Evolutionary conservation across 805 yeast genomes (phyloP), one percentile per base, ranked within the genome.

Genomic region (Wickerhamomyces pijperi): DNA sequence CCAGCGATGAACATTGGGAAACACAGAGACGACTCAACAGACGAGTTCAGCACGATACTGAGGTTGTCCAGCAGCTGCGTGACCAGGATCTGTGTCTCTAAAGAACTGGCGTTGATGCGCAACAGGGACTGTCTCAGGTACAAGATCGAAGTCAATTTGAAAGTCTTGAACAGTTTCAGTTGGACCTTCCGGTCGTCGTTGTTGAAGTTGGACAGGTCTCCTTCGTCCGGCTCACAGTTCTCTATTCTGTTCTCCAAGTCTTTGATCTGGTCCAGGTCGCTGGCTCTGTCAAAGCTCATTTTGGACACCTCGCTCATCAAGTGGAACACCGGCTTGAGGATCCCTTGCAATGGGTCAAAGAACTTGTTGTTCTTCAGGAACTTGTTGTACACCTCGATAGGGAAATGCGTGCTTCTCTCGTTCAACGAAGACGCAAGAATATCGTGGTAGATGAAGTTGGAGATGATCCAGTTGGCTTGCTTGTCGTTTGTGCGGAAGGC

Each of bases 1-100:
- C 90, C 94, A 2, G 86, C 81, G 17, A 84, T 74, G 53, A 84
- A 84, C 45, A 82, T 56, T 0, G 94, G 94, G 56, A 84, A 83
- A 32, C 82, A 78, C 14, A 82, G 56, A 2, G 81, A 74, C 3
- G 84, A 78, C 50, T 82, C 87, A 34, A 82, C 78, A 1, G 74
- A 69, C 0, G 90, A 66, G 2, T 74, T 84, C 29, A 83, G 51
- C 4, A 82, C 67, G 3, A 73, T 65, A 46, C 79, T 84, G 19
- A 83, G 56, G 41, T 80, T 68, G 39, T 71, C 65, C 19, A 70
- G 50, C 39, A 82, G 60, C 44, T 76, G 77, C 38, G 65, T 65
- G 28, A 71, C 64, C 34, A 82, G 59, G 25, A 70, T 65, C 45
- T 78, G 86, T 35, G 80, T 70, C 43, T 78, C 85, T 37, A 81